Base-by-base conservation (phyloP, 2,329 filamentous ascomycete species). In the Verruconis gallopava region DNA sequence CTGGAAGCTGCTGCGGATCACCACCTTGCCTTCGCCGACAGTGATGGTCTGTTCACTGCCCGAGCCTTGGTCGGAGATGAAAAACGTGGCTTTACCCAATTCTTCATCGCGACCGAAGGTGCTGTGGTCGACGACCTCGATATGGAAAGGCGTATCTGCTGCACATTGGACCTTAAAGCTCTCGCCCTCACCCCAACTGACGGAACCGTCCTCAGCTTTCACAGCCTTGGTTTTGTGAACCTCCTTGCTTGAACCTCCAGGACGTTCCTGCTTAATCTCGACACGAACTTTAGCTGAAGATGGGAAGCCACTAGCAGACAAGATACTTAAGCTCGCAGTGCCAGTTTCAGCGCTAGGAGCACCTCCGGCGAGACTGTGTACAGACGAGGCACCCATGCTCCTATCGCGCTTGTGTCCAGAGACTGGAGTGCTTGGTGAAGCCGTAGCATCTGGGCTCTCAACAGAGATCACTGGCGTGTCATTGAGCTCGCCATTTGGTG, bases 161-260 rank as follows among this genome's bases (percentile, higher is more conserved):
- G 79, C 73, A 62, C 86, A 93, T 9, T 71, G 67, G 17, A 82
- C 71, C 54, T 79, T 86, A 68, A 91, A 89, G 1, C 75, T 78
- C 58, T 93, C 85, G 48, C 65, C 61, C 38, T 71, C 65, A 48
- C 85, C 79, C 58, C 77, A 93, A 14, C 67, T 70, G 47, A 84
- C 73, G n/a, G 56, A 54, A 3, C 70, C 64, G 2, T 81, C 84
- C 3, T 73, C 64, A 1, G 79, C 72, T 60, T 94, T 94, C 65
- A 83, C 75, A 49, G 91, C 81, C 59, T 94, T 93, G 17, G 88
- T 95, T 68, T 96, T 95, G 64, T 88, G 79, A 36, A 98, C 67
- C 36, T 81, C 75, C 65, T 91, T 95, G 32, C 48, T 47, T 38
- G 62, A 46, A 14, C 28, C 68, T 38, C 71, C 73, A 61, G 81